Evolutionary conservation across 768 basidiomycete species (phyloP).

Genomic region (Serendipita vermifera): DNA sequence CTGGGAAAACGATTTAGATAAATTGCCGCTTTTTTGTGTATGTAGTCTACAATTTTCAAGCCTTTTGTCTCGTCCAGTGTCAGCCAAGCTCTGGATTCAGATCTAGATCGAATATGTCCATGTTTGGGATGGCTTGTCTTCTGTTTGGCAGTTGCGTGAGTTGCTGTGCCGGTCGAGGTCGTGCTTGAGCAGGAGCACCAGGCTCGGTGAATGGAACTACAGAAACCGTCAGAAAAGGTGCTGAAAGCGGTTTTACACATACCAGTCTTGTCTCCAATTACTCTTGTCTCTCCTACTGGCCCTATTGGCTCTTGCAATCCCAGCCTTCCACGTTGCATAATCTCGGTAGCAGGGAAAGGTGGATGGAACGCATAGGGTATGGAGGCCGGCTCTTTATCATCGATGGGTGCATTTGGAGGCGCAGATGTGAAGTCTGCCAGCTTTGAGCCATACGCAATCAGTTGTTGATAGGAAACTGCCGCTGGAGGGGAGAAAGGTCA

Average conservation of each 20-base stretch:
- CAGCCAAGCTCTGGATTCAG: slow-evolving; percentile 60
- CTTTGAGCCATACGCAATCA: slow-evolving; percentile 73
- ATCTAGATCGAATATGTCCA: slow-evolving; percentile 66
- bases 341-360: slow-evolving; percentile 84
- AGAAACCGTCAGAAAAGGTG: neutral
- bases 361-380: slow-evolving; percentile 67
- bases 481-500: slow-evolving; percentile 29
- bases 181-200: slow-evolving; percentile 31
- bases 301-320: slow-evolving; percentile 72
- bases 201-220: slow-evolving; percentile 2
- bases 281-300: slow-evolving; percentile 65
- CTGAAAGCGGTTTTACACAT: slow-evolving; percentile 9
- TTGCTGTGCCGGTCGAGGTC: slow-evolving; percentile 44
- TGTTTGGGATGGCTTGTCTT: slow-evolving; percentile 48
- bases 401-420: slow-evolving; percentile 76
- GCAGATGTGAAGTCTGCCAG: slow-evolving; percentile 79
- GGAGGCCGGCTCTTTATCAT: slow-evolving; percentile 59
- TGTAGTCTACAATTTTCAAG: neutral
- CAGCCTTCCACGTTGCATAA: slow-evolving; percentile 71
- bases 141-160: slow-evolving; percentile 40
- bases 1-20: slow-evolving; percentile 44
- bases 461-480: slow-evolving; percentile 68
- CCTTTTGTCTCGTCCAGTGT: too few relatives aligned
- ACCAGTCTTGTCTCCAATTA: slow-evolving; percentile 57
- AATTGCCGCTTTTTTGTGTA: neutral